Evolutionary conservation across 2,329 filamentous ascomycete species (phyloP), one percentile per base, ranked within the genome.

Genomic region (Grosmannia penicillata): DNA sequence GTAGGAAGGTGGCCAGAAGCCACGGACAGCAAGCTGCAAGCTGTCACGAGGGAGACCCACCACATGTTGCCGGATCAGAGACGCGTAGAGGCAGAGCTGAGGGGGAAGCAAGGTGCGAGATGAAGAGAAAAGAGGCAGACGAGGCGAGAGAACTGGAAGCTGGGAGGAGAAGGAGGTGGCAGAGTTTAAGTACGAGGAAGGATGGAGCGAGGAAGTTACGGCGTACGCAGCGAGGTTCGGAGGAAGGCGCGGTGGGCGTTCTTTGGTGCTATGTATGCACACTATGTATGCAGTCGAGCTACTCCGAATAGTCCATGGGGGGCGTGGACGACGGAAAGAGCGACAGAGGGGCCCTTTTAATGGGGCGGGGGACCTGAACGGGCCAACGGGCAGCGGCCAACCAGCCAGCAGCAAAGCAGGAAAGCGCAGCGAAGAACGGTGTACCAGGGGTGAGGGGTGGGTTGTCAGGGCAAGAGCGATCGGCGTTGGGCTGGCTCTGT

Each of bases 21-120:
- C 33, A 36, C n/a, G 18, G 2, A 31, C 8, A 21, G n/a, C 17
- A 31, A 29, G 18, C 8, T 11, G 21, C 18, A n/a, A 23, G 23
- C 22, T 23, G 10, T 6, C 4, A 8, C 8, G 17, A 30, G 9
- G 24, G 26, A 22, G 11, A 40, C 54, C 40, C 54, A 57, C 55
- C 54, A 56, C 55, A 58, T 57, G 43, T 50, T 56, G 54, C 49
- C 50, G 33, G 42, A 40, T 45, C n/a, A 22, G 13, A 23, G 19
- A 9, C 14, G 21, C 9, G 32, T 13, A 27, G 21, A 23, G 25
- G 13, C 18, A 21, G 18, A 25, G 26, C 21, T 15, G 8, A 11
- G 15, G 17, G 17, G 14, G 8, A 26, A 24, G 11, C 2, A 19
- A 34, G 17, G 17, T 6, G 19, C 15, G 36, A 6, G 7, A 22